phyloP scores from a whole-genome alignment of 768 basidiomycete genomes.

The Tylopilus vinaceipallidus region DNA sequence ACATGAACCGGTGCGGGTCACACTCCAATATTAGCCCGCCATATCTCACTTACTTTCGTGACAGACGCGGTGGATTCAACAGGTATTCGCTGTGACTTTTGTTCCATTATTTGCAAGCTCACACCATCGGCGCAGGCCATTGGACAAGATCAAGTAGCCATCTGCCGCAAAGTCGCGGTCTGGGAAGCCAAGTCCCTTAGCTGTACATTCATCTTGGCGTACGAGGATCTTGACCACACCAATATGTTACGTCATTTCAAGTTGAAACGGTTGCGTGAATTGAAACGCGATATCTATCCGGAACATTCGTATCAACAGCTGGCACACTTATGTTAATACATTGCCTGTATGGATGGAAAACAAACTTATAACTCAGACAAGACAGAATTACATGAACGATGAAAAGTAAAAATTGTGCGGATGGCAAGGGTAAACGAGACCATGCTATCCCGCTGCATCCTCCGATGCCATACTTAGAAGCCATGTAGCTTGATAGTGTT shows the following conservation, averaged over 20 bases:
- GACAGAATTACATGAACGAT: slow-evolving; percentile 20
- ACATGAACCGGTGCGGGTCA: slow-evolving; percentile 86
- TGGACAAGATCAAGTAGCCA: slow-evolving; percentile 90
- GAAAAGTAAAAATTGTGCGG: slow-evolving; percentile 11
- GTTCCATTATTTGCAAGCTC: slow-evolving; percentile 7
- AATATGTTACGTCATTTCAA: not conserved
- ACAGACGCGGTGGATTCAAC: slow-evolving; percentile 83
- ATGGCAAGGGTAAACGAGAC: slow-evolving; percentile 4
- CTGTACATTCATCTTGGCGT: slow-evolving; percentile 11
- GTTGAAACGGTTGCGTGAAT: slow-evolving; percentile 4
- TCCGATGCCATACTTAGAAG: slow-evolving; percentile 50
- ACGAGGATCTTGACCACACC: too few relatives aligned
- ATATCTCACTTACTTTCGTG: slow-evolving; percentile 13
- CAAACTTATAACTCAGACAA: slow-evolving; percentile 17
- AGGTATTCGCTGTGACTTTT: slow-evolving; percentile 40
- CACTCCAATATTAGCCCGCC: not conserved
- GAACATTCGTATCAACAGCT: slow-evolving; percentile 27
- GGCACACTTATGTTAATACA: slow-evolving; percentile 26
- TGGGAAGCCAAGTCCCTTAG: slow-evolving; percentile 16
- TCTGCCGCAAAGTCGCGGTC: not conserved
- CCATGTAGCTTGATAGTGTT: slow-evolving; percentile 84
- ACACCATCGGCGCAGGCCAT: slow-evolving; percentile 52
- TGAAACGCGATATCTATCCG: slow-evolving; percentile 22
- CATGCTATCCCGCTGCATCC: slow-evolving; percentile 1
- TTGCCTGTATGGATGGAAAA: slow-evolving; percentile 16